Evolutionary conservation across 345 rosid species (phyloP), one percentile per base, ranked within the genome.

Genomic region (Alliaria petiolata): DNA sequence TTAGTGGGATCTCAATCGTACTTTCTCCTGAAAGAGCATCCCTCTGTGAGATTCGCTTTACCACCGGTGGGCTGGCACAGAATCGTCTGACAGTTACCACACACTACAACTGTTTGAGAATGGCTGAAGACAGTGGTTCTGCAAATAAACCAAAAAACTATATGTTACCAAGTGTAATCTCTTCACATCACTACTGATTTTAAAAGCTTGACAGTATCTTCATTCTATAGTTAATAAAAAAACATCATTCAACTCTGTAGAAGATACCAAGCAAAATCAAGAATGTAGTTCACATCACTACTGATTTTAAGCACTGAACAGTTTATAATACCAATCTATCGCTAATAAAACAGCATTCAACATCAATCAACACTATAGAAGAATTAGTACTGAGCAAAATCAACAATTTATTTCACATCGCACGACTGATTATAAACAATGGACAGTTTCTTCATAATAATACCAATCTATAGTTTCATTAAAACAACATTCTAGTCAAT

Each of bases 1-100:
- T 20, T 42, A 7, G 8, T 19, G 3, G 3, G 26, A 52, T 9
- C 5, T 74, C 28, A 81, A 12, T 65, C 79, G 25, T 72, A 77
- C 79, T 83, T 83, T 36, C 56, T 81, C 71, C 85, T 68, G 77
- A 83, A 83, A 50, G 87, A 81, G 72, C 87, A 79, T 3, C 85
- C 87, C 50, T 84, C 85, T 0, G 79, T 80, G 54, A 84, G 85
- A 52, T 81, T 78, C 1, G 84, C 85, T 53, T 76, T 74, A 14
- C 87, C 85, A 34, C 87, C 87, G 1, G 87, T 84, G 2, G 85
- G 87, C 64, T 84, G 83, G 79, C 87, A 80, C 36, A 84, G 59
- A 42, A 84, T 79, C 0, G 81, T 75, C 74, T 84, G 85, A 71
- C 87, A 84, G 76, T 82, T 84, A 3, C 83, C 81, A 13, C 87